Evolutionary conservation across 495 filamentous ascomycete genomes (phyloP), one percentile per base, ranked within the genome.

Genomic region (Penicillium chermesinum): DNA sequence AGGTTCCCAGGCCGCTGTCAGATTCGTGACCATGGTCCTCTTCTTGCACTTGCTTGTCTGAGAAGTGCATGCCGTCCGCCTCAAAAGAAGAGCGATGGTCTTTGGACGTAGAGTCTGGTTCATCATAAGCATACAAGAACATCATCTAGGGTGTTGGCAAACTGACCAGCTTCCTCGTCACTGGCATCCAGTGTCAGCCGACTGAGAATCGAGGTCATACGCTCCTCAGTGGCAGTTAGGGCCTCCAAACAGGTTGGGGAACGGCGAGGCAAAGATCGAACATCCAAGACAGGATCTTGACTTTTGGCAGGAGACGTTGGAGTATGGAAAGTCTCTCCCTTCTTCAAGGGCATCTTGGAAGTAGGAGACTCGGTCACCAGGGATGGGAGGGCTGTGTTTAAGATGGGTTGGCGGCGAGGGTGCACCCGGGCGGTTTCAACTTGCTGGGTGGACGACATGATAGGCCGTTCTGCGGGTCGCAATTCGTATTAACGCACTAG

Each of bases 1-100:
- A 83, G 12, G 78, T 75, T 32, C 82, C 82, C 18, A 85, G 55
- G 5, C 76, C 77, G 56, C 77, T 79, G 59, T 79, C 74, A 1
- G 72, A 76, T 9, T 65, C 61, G 49, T 76, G 73, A 38, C 61
- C 58, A 46, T 72, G 62, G 30, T 51, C 59, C 14, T 44, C 14
- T 7, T 40, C 18, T n/a, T 38, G 16, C 4, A 10, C 25, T 30
- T 30, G 25, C 25, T 30, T 30, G 10, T 30, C 25, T 5, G 25
- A 30, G 25, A 30, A 30, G 25, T 30, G 25, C 21, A 48, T 40
- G 12, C 12, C 18, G 35, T 32, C 22, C 7, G 44, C 34, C 9
- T 38, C 46, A 21, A 32, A 38, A 0, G 52, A 43, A 5, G 46
- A 38, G 7, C 22, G 20, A 16, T 38, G 42, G 35, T n/a, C 7